Evolutionary conservation across 1,284 basidiomycete species (phyloP).

Genomic region (Pascua guehoae): DNA sequence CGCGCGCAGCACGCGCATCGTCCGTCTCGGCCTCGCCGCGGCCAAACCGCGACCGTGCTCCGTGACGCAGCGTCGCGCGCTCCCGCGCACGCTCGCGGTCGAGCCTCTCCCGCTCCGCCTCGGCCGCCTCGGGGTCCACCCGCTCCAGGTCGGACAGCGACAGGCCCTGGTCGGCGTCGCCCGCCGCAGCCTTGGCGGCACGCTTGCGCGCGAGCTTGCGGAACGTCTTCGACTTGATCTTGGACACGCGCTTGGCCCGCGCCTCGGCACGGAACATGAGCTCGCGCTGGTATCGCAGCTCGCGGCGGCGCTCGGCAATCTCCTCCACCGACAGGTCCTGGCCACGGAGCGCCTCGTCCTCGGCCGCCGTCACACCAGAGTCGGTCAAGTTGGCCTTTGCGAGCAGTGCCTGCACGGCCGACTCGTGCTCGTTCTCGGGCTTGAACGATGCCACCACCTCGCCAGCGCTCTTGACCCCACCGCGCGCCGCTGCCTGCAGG

Average conservation of each 20-base stretch:
- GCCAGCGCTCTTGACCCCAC: conserved; percentile 43
- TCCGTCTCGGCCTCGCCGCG: conserved; percentile 31
- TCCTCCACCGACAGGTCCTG: conserved; percentile 74
- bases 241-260: conserved; percentile 84
- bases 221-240: conserved; percentile 95
- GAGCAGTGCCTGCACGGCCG: conserved; percentile 69
- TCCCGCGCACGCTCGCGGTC: conserved; percentile 78
- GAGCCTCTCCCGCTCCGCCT: conserved; percentile 60
- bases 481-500: conserved; percentile 66
- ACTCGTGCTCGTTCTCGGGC: conserved; percentile 75
- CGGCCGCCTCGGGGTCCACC: conserved; percentile 57
- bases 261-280: conserved; percentile 90
- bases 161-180: conserved; percentile 39
- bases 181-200: conserved; percentile 59
- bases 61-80: conserved; percentile 79
- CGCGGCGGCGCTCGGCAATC: conserved; percentile 70
- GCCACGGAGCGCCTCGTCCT: conserved; percentile 71
- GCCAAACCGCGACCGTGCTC: conserved; percentile 56
- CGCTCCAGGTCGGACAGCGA: conserved; percentile 53
- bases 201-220: conserved; percentile 76
- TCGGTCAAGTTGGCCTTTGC: conserved; percentile 75
- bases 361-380: conserved; percentile 68
- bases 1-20: conserved; percentile 32
- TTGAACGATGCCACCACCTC: conserved; percentile 59
- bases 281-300: conserved; percentile 83